Percentiles rank a stretch among this genome's conserved stretches.
These are phyloP conservation scores for Cicer yamashitae DNA, from an alignment of 306 rosid species.

Conservation along the genomic window DNA sequence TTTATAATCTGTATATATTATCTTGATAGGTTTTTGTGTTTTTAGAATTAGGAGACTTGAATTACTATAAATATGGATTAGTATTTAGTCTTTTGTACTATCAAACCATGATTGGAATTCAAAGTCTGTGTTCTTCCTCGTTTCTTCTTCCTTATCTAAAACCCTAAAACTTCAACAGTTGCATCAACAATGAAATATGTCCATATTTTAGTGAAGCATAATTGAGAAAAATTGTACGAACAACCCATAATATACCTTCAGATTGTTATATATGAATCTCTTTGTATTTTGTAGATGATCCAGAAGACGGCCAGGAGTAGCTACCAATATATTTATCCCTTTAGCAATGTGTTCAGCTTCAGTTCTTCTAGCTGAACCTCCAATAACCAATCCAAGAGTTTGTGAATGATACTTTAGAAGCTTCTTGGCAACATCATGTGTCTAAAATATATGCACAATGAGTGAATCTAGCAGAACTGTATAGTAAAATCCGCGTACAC, in stretches of 20 bases:
- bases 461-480: slow-evolving; percentile 15
- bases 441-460: slow-evolving; percentile 50
- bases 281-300: slow-evolving; percentile 94
- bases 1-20: not conserved
- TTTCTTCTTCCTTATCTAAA: not conserved
- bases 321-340: slow-evolving; percentile 84
- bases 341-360: slow-evolving; percentile 88
- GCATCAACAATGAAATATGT: not conserved
- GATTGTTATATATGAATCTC: slow-evolving; percentile 70
- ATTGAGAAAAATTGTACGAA: not conserved
- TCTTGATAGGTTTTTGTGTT: not conserved
- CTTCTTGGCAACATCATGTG: slow-evolving; percentile 87
- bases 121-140: not conserved
- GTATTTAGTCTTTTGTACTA: not conserved
- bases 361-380: slow-evolving; percentile 80
- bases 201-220: not conserved
- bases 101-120: not conserved
- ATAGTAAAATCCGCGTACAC: not conserved
- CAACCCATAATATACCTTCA: slow-evolving; percentile 63
- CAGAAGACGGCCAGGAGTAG: slow-evolving; percentile 95
- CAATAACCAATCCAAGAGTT: slow-evolving; percentile 83
- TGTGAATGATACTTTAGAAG: slow-evolving; percentile 94
- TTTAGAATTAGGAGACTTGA: slow-evolving; percentile 4
- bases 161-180: not conserved
- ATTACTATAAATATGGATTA: not conserved